Base-by-base conservation (phyloP, 2,329 filamentous ascomycete genomes). In the Neofusicoccum parvum region DNA sequence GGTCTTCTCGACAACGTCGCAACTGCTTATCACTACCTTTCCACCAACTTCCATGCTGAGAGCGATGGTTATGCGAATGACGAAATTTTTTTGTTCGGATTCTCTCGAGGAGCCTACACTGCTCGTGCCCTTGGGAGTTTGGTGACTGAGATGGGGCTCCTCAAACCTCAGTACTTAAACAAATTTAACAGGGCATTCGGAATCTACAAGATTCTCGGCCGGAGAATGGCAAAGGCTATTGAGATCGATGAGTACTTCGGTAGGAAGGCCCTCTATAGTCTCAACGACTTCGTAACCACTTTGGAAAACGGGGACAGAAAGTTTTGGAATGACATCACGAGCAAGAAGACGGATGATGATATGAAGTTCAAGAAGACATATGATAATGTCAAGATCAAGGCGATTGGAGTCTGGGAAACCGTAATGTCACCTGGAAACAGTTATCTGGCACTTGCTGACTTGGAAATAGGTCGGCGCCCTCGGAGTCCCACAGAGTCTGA, bases 321-420 rank as follows among this genome's bases (percentile, higher is more conserved):
- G 27, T 34, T 39, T 9, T 14, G 36, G 5, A 39, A 59, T 34
- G 37, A 41, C 10, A 11, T 34, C 15, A 9, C 27, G 6, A 32
- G 34, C 36, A 63, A 66, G 9, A 56, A 49, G 2, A 23, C 23
- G 23, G 23, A 23, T 23, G 23, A 23, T 23, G 23, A 23, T 23
- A 23, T 23, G 23, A 23, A 23, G 23, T 23, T 23, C 2, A 23
- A 23, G 23, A 23, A 3, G 3, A 23, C 23, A 49, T 53, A 43
- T n/a, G 27, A 56, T 1, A 27, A n/a, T 2, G 59, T 70, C n/a
- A 64, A 65, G 3, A 80, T 83, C 72, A 78, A 79, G 66, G 78
- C 75, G 5, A 80, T 82, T 43, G 81, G 77, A 2, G 81, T 83
- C 4, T 84, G 80, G 78, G 82, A 84, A 59, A 85, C 82, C 0